Evolutionary conservation across 2,329 filamentous ascomycete species (phyloP).

Genomic region (Fusarium virguliforme): DNA sequence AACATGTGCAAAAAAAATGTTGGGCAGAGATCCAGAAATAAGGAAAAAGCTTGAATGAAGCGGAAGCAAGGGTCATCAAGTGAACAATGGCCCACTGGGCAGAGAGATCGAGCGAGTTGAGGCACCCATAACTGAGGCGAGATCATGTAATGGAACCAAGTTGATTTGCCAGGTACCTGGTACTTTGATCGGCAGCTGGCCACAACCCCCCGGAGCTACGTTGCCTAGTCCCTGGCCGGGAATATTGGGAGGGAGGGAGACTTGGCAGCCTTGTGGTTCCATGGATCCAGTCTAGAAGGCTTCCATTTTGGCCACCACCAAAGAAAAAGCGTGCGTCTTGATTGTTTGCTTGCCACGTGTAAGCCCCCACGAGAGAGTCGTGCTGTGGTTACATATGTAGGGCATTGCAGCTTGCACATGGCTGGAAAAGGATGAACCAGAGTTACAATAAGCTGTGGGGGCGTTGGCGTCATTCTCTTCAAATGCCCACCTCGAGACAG

Average conservation of each 20-base stretch:
- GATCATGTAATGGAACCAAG: slow-evolving; percentile 1
- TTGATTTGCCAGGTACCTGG: slow-evolving; percentile 12
- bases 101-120: slow-evolving; percentile 8
- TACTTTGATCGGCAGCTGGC: slow-evolving; percentile 15
- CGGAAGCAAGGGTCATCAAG: slow-evolving; percentile 12
- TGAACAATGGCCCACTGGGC: slow-evolving; percentile 4
- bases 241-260: slow-evolving; percentile 31
- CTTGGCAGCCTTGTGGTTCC: slow-evolving; percentile 24
- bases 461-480: slow-evolving; percentile 6
- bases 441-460: slow-evolving; percentile 4
- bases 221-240: slow-evolving; percentile 31
- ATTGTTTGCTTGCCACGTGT: slow-evolving; percentile 16
- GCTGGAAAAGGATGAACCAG: neutral
- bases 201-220: slow-evolving; percentile 7
- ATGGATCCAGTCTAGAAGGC: slow-evolving; percentile 37
- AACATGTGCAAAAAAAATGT: slow-evolving; percentile 14
- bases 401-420: neutral
- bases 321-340: slow-evolving; percentile 16
- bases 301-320: slow-evolving; percentile 40
- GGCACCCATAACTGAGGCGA: slow-evolving; percentile 1
- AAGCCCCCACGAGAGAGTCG: slow-evolving; percentile 5
- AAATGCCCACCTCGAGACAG: neutral
- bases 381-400: neutral
- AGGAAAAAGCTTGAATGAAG: slow-evolving; percentile 14
- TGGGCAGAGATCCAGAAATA: slow-evolving; percentile 12